Conservation (phyloP, 495 filamentous ascomycete genomes). For the Aspergillus incahuasiensis region DNA sequence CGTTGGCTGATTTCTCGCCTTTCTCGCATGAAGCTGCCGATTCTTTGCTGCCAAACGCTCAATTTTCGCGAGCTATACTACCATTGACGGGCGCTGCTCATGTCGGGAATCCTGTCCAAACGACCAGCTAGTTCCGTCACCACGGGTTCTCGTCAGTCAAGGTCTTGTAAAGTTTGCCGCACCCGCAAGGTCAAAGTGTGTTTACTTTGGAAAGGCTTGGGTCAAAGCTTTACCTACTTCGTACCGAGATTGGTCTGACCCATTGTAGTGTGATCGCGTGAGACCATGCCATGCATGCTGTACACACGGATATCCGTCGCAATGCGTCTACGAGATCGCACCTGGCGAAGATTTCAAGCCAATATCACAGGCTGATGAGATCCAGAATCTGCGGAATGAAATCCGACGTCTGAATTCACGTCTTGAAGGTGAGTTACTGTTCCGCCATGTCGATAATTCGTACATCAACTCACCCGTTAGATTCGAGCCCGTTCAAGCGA, state of each 20-base stretch:
- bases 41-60: slow-evolving; percentile 11
- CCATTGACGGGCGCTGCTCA: slow-evolving; percentile 22
- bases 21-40: slow-evolving; percentile 17
- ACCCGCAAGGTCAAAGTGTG: slow-evolving; percentile 45
- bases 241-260: slow-evolving; percentile 7
- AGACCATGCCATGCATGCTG: slow-evolving; percentile 46
- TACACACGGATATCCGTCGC: slow-evolving; percentile 43
- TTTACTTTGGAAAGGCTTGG: background rate
- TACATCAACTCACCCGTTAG: slow-evolving; percentile 5
- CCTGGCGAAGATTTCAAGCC: slow-evolving; percentile 37
- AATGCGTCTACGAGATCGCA: slow-evolving; percentile 36
- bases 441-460: background rate
- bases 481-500: slow-evolving; percentile 20
- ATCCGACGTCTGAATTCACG: slow-evolving; percentile 32
- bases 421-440: slow-evolving; percentile 28
- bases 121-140: slow-evolving; percentile 11
- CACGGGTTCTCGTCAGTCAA: slow-evolving; percentile 30
- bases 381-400: slow-evolving; percentile 37
- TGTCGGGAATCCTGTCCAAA: slow-evolving; percentile 23
- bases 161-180: slow-evolving; percentile 44
- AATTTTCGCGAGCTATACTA: slow-evolving; percentile 19
- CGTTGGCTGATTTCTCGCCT: slow-evolving; percentile 25
- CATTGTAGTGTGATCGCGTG: slow-evolving; percentile 40
- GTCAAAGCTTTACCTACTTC: background rate
- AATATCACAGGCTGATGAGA: slow-evolving; percentile 42